phyloP scores from a whole-genome alignment of 805 yeast genomes.

The Candida chauliodis region DNA sequence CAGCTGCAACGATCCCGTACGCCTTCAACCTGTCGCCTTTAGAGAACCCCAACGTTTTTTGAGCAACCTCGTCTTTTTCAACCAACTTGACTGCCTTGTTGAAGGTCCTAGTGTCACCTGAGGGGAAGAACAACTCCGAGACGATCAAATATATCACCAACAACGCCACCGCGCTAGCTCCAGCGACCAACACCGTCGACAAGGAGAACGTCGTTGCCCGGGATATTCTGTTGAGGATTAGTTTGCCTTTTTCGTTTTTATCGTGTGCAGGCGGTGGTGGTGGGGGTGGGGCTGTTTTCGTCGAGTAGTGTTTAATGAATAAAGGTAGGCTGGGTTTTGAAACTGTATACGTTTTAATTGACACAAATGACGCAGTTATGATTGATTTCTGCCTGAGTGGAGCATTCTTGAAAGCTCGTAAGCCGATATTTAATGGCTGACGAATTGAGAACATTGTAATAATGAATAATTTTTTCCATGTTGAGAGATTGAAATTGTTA shows the following conservation, averaged over 20 bases:
- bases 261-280: conserved; percentile 41
- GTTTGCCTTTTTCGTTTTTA: conserved; percentile 37
- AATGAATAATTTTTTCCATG: background rate
- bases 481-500: background rate
- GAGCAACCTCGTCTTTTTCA: conserved; percentile 62
- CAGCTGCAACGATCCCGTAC: conserved; percentile 68
- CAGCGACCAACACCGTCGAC: conserved; percentile 60
- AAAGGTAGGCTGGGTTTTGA: background rate
- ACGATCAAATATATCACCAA: conserved; percentile 70
- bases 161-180: conserved; percentile 65
- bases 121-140: conserved; percentile 80
- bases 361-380: background rate
- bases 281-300: conserved; percentile 11
- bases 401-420: background rate
- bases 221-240: conserved; percentile 45
- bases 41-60: conserved; percentile 51
- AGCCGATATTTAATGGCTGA: background rate
- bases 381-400: background rate
- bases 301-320: conserved; percentile 9
- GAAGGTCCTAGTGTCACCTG: conserved; percentile 88
- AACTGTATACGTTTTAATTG: background rate
- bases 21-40: conserved; percentile 69
- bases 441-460: background rate
- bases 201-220: conserved; percentile 59
- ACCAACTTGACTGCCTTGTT: conserved; percentile 78